Evolutionary conservation across 2,329 filamentous ascomycete species (phyloP).

Genomic region (Ophiognomonia clavigignenti-juglandacearum): DNA sequence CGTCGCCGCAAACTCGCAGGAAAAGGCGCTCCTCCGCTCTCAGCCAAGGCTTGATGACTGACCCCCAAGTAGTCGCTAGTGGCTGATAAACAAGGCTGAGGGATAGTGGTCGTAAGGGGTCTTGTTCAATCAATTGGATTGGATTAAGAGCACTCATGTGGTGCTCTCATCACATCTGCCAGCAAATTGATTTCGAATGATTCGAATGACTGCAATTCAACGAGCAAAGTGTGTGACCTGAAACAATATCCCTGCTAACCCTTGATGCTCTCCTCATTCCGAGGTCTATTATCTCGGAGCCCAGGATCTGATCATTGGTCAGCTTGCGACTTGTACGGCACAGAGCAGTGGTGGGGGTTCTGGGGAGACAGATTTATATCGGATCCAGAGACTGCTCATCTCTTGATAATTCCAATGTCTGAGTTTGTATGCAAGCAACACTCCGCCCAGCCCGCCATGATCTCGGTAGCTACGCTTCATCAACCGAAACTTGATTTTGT

Average conservation of each 20-base stretch:
- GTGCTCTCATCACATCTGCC: background rate
- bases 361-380: too few species aligned
- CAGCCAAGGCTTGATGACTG: too few species aligned
- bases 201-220: background rate
- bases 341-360: too few species aligned
- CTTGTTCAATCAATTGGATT: too few species aligned
- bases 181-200: background rate
- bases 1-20: too few species aligned
- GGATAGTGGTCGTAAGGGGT: too few species aligned
- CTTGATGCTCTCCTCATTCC: background rate
- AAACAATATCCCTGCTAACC: constrained; percentile 12
- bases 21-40: too few species aligned
- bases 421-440: background rate
- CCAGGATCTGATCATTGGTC: too few species aligned
- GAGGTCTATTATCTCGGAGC: background rate
- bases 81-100: too few species aligned
- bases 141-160: too few species aligned
- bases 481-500: background rate
- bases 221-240: constrained; percentile 5
- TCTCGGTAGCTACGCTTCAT: background rate
- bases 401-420: background rate
- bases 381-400: background rate
- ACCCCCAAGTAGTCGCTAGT: too few species aligned
- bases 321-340: too few species aligned
- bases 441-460: background rate